Evolutionary conservation across 2,329 filamentous ascomycete species (phyloP).

Genomic region (Pseudofabraea citricarpa): DNA sequence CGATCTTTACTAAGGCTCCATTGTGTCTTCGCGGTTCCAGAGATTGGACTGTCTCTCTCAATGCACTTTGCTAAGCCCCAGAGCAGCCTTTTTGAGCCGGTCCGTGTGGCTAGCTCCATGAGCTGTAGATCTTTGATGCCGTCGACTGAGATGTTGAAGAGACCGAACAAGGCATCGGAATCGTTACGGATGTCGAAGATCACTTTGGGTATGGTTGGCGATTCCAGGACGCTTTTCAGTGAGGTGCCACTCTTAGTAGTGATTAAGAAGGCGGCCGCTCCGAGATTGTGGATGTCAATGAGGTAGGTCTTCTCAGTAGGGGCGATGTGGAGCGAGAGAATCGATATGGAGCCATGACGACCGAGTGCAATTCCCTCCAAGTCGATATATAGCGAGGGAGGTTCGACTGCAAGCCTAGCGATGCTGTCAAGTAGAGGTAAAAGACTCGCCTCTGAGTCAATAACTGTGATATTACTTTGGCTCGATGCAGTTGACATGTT

Average conservation of each 20-base stretch:
- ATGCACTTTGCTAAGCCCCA: constrained; percentile 35
- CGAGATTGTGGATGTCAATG: constrained; percentile 35
- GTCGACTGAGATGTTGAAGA: constrained; percentile 35
- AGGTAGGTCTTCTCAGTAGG: constrained; percentile 29
- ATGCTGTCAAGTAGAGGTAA: constrained; percentile 11
- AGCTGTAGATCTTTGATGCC: constrained; percentile 49
- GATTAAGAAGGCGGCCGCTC: constrained; percentile 29
- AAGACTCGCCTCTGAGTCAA: constrained; percentile 7
- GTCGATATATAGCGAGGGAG: constrained; percentile 36
- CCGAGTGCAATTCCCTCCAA: constrained; percentile 37
- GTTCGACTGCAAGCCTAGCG: constrained; percentile 15
- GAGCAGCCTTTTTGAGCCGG: constrained; percentile 16
- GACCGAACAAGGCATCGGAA: constrained; percentile 46
- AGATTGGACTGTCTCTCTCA: constrained; percentile 19
- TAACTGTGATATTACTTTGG: constrained; percentile 2
- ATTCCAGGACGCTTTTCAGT: constrained; percentile 40
- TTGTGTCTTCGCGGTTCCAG: constrained; percentile 6
- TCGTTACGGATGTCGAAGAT: constrained; percentile 55
- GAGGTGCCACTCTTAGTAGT: constrained; percentile 20
- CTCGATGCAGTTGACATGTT: not conserved
- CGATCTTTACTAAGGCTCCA: constrained; percentile 33
- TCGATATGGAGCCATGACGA: constrained; percentile 34
- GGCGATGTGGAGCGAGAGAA: constrained; percentile 32
- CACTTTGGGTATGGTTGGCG: constrained; percentile 36
- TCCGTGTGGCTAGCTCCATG: constrained; percentile 41